These are phyloP conservation scores for Ganoderma boninense DNA, from an alignment of 1,284 basidiomycete species.

Conservation along the genomic window DNA sequence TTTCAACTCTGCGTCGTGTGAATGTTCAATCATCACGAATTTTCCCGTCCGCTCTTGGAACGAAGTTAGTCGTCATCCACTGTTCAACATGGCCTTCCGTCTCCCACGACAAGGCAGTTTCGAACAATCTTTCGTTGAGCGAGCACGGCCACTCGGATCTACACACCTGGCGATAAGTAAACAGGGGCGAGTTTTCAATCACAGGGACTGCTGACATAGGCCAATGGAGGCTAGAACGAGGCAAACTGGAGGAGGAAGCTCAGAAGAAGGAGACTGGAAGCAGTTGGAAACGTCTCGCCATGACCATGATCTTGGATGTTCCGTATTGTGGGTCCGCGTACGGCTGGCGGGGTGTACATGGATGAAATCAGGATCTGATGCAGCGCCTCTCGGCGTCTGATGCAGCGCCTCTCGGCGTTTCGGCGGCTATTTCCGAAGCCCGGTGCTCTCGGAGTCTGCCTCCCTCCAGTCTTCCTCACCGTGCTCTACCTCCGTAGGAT, in stretches of 20 bases:
- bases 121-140: background rate
- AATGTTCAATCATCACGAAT: no score
- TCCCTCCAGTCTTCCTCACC: no score
- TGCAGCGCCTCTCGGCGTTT: no score
- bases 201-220: background rate
- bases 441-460: no score
- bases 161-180: background rate
- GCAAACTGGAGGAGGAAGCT: background rate
- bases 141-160: background rate
- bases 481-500: no score
- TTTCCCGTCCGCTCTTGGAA: background rate
- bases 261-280: background rate
- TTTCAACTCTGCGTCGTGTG: no score
- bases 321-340: background rate
- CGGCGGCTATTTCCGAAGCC: no score
- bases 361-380: no score
- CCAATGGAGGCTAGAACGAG: background rate
- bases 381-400: no score
- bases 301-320: background rate
- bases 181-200: background rate
- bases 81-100: background rate
- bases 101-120: background rate
- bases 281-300: background rate
- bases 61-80: background rate
- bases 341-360: no score